A percentile compares a stretch with the other conserved stretches of the same genome.
These are phyloP conservation scores for Apiotrichum montevideense DNA, from an alignment of 1,284 basidiomycete genomes.

Conservation along the genomic window DNA sequence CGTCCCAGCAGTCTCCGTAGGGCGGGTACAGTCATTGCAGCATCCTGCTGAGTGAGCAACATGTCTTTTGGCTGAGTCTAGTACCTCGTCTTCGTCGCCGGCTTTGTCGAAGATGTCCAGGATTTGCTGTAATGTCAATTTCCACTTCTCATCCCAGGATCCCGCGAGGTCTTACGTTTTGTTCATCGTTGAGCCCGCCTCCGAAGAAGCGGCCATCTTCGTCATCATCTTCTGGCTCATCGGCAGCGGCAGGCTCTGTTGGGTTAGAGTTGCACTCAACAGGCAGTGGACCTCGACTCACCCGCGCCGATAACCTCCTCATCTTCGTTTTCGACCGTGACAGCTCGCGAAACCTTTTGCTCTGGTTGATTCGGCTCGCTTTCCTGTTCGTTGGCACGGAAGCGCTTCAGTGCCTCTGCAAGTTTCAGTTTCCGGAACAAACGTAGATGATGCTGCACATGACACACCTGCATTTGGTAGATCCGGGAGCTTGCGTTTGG, in stretches of 20 bases:
- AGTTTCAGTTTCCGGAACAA: not conserved
- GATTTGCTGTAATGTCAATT: conserved; percentile 41
- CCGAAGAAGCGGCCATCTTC: conserved; percentile 90
- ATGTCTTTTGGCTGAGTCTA: conserved; percentile 35
- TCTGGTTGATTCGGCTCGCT: not conserved
- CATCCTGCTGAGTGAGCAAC: not conserved
- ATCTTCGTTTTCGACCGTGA: conserved; percentile 53
- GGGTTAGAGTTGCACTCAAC: too few species aligned
- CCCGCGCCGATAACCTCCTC: conserved; percentile 48
- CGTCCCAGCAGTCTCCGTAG: conserved; percentile 69
- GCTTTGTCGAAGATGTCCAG: conserved; percentile 68
- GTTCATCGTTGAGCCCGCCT: conserved; percentile 78
- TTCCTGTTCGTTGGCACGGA: conserved; percentile 1
- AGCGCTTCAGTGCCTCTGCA: conserved; percentile 11
- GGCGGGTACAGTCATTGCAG: conserved; percentile 56
- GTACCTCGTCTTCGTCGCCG: conserved; percentile 61
- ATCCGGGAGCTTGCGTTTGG: conserved; percentile 75
- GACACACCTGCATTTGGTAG: conserved; percentile 58
- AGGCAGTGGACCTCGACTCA: conserved; percentile 6
- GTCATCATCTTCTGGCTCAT: conserved; percentile 70
- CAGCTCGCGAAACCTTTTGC: conserved; percentile 23
- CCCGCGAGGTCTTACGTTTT: conserved; percentile 72
- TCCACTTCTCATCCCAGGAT: too few species aligned
- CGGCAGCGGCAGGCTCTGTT: too few species aligned
- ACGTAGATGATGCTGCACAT: too few species aligned